These are phyloP conservation scores for Helotiales sp. DNA, from an alignment of 2,329 filamentous ascomycete species.

Conservation along the genomic window DNA sequence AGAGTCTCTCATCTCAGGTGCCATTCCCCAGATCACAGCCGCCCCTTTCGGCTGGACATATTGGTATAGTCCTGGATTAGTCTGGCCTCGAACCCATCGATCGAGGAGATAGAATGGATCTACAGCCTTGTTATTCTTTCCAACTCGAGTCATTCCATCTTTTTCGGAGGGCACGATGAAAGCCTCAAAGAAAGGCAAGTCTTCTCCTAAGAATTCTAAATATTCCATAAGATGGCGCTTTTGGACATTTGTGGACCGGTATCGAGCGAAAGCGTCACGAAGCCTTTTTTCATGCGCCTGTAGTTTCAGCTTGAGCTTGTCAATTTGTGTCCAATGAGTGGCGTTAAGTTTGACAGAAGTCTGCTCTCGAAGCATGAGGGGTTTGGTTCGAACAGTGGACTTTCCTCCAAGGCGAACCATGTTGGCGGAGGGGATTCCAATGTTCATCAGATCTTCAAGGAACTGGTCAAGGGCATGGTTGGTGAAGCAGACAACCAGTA, in stretches of 20 bases:
- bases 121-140: slow-evolving; percentile 51
- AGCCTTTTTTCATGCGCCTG: slow-evolving; percentile 39
- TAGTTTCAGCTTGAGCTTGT: slow-evolving; percentile 47
- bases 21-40: slow-evolving; percentile 58
- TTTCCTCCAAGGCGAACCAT: slow-evolving; percentile 72
- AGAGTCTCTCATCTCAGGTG: slow-evolving; percentile 43
- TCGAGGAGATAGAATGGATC: slow-evolving; percentile 55
- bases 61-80: slow-evolving; percentile 52
- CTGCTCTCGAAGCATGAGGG: slow-evolving; percentile 54
- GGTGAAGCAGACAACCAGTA: slow-evolving; percentile 71
- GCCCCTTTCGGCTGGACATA: slow-evolving; percentile 37
- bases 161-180: slow-evolving; percentile 55
- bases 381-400: slow-evolving; percentile 53
- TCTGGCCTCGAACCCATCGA: slow-evolving; percentile 54
- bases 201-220: slow-evolving; percentile 58
- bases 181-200: slow-evolving; percentile 59
- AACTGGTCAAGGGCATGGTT: slow-evolving; percentile 72
- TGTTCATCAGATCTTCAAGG: slow-evolving; percentile 64
- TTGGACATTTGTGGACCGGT: slow-evolving; percentile 21
- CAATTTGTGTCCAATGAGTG: slow-evolving; percentile 49
- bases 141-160: slow-evolving; percentile 54
- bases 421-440: slow-evolving; percentile 53
- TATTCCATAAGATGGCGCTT: slow-evolving; percentile 46
- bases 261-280: slow-evolving; percentile 30
- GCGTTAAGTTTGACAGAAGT: slow-evolving; percentile 41